These are phyloP conservation scores for Ustilago lituana DNA, from an alignment of 1,284 basidiomycete genomes.

Conservation along the genomic window DNA sequence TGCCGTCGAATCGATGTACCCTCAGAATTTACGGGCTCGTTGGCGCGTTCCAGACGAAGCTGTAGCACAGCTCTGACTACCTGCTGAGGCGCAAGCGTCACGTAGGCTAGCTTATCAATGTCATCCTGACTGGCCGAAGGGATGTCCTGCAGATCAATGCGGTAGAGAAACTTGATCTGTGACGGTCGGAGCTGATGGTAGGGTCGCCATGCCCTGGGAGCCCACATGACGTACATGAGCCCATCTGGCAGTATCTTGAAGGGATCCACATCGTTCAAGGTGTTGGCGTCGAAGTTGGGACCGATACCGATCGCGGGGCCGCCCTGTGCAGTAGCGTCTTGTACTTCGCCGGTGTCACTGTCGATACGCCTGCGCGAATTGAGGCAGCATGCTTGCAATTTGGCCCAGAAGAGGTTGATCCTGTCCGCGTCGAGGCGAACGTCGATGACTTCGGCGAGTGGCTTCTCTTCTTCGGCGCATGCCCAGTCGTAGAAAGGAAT, in stretches of 20 bases:
- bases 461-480: conserved; percentile 14
- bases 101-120: conserved; percentile 30
- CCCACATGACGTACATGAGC: conserved; percentile 7
- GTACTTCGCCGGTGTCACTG: background rate
- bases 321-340: background rate
- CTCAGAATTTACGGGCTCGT: conserved; percentile 2
- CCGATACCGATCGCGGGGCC: background rate
- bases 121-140: conserved; percentile 10
- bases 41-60: background rate
- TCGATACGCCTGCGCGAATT: background rate
- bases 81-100: conserved; percentile 20
- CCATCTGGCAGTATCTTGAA: conserved; percentile 25
- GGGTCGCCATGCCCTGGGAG: conserved; percentile 22
- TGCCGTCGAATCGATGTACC: background rate
- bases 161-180: conserved; percentile 32
- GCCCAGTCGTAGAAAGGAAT: conserved; percentile 36
- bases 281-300: background rate
- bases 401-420: conserved; percentile 34
- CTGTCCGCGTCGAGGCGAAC: conserved; percentile 21
- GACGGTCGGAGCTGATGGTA: conserved; percentile 29
- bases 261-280: background rate
- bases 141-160: conserved; percentile 24
- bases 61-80: conserved; percentile 26
- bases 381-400: conserved; percentile 22
- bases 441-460: conserved; percentile 15